A percentile compares a stretch with the other conserved stretches of the same genome.
These are phyloP conservation scores for Pythium plurisporium DNA, from an alignment of 352 stramenopile genomes.

Conservation along the genomic window DNA sequence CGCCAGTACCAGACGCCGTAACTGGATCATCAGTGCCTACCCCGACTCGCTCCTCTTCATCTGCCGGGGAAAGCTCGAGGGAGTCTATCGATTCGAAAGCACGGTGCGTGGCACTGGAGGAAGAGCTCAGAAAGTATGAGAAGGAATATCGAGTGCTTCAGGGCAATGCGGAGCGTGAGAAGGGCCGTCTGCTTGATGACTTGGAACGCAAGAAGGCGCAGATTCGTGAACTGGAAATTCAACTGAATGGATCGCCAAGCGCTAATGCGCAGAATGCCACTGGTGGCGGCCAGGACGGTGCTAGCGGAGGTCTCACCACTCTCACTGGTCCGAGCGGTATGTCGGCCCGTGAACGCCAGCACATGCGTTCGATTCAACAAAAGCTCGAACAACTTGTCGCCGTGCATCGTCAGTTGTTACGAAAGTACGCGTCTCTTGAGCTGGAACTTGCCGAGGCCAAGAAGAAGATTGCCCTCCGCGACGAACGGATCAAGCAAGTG, in stretches of 20 bases:
- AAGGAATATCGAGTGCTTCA: conserved; percentile 64
- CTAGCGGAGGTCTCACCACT: background rate
- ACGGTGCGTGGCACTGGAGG: conserved; percentile 50
- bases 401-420: conserved; percentile 85
- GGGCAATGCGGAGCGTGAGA: conserved; percentile 49
- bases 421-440: conserved; percentile 89
- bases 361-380: conserved; percentile 88
- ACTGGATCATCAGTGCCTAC: background rate
- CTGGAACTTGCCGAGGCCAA: conserved; percentile 83
- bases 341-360: conserved; percentile 74
- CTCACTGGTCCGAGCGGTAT: conserved; percentile 50
- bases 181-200: conserved; percentile 56
- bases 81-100: conserved; percentile 45
- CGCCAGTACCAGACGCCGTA: conserved; percentile 1
- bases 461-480: conserved; percentile 86
- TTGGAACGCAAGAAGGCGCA: conserved; percentile 57
- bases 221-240: conserved; percentile 60
- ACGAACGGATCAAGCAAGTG: conserved; percentile 89
- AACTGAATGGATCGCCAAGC: conserved; percentile 45
- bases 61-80: conserved; percentile 33
- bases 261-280: background rate
- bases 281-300: conserved; percentile 1
- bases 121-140: conserved; percentile 64
- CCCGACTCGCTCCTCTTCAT: conserved; percentile 7
- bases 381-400: conserved; percentile 89